Evolutionary conservation across 305 asterid species (phyloP).

Genomic region (Rubia occidens): DNA sequence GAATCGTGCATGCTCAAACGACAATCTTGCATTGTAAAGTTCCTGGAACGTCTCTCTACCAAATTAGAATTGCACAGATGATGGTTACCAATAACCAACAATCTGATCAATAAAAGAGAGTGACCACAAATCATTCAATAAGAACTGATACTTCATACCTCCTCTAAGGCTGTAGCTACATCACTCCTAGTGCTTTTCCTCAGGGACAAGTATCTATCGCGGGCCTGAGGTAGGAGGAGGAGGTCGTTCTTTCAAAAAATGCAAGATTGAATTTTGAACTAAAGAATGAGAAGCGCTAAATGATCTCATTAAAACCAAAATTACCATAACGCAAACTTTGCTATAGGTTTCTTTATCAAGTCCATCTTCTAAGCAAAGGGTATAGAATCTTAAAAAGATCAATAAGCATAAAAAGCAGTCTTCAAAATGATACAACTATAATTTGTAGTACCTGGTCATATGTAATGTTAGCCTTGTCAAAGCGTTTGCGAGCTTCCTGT

Average conservation of each 20-base stretch:
- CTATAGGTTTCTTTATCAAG: background rate
- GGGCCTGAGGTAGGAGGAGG: conserved; percentile 45
- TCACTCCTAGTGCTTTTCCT: conserved; percentile 85
- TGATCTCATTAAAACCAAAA: background rate
- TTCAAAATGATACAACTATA: background rate
- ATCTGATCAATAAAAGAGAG: conserved; percentile 36
- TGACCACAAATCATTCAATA: conserved; percentile 17
- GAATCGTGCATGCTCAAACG: conserved; percentile 87
- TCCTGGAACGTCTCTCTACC: conserved; percentile 98
- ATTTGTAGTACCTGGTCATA: conserved; percentile 62
- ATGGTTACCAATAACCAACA: conserved; percentile 56
- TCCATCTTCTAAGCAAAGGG: background rate
- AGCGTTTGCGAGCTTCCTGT: conserved; percentile 98
- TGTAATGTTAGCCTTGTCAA: conserved; percentile 74
- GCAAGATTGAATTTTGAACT: conserved; percentile 1
- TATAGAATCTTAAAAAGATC: background rate
- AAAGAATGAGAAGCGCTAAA: background rate
- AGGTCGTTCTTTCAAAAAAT: background rate
- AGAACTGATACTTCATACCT: conserved; percentile 47
- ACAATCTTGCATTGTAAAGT: conserved; percentile 77
- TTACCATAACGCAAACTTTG: background rate
- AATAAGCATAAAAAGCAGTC: background rate
- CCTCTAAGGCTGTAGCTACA: conserved; percentile 68
- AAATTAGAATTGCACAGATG: conserved; percentile 63
- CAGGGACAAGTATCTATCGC: conserved; percentile 79